These are phyloP conservation scores for Brassica hybrid DNA, from an alignment of 441 rosid species.

Conservation along the genomic window DNA sequence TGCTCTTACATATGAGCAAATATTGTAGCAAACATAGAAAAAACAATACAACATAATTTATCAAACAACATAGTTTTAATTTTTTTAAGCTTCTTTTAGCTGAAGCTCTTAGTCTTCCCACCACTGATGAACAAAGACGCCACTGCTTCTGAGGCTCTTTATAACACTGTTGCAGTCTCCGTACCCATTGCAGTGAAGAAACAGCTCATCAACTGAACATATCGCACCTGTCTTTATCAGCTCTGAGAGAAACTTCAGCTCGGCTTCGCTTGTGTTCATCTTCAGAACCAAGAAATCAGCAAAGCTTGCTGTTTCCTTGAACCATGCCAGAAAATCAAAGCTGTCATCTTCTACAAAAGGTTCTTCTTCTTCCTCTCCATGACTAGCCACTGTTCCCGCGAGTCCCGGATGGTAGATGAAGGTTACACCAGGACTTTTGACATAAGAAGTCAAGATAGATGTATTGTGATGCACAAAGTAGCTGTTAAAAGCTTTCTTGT, in stretches of 20 bases:
- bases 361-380: constrained; percentile 43
- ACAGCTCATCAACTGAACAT: constrained; percentile 78
- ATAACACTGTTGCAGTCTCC: constrained; percentile 56
- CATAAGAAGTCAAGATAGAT: constrained; percentile 67
- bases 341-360: constrained; percentile 57
- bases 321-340: constrained; percentile 82
- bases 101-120: constrained; percentile 52
- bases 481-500: constrained; percentile 57
- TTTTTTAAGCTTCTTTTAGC: constrained; percentile 26
- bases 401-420: constrained; percentile 83
- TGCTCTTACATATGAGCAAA: constrained; percentile 41
- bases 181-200: constrained; percentile 58
- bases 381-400: not conserved
- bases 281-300: constrained; percentile 78
- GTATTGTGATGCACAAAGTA: constrained; percentile 84
- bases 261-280: constrained; percentile 66
- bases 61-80: constrained; percentile 25
- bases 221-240: constrained; percentile 64
- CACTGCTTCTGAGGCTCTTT: constrained; percentile 61
- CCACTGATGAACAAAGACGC: constrained; percentile 86
- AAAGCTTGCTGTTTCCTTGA: constrained; percentile 63
- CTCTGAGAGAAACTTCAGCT: constrained; percentile 63
- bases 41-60: constrained; percentile 21
- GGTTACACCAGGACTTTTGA: constrained; percentile 70
- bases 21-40: constrained; percentile 14